A percentile compares a stretch with the other conserved stretches of the same genome.
Evolutionary conservation across 495 filamentous ascomycete genomes (phyloP).

Genomic region (Delitschia confertaspora): DNA sequence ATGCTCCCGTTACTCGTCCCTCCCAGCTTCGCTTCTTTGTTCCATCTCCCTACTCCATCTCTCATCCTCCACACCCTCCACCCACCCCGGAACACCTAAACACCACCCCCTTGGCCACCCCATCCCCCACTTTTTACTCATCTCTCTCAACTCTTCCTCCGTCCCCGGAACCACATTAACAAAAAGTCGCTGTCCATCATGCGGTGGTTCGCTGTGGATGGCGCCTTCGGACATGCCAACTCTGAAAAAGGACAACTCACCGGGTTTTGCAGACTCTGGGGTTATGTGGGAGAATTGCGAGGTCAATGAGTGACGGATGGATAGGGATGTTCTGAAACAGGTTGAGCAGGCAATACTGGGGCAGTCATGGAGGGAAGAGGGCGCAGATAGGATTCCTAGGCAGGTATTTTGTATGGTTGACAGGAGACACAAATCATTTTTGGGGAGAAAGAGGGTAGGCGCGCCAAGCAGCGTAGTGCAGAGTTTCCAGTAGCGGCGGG

Average conservation of each 20-base stretch:
- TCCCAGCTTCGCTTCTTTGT: too few species aligned
- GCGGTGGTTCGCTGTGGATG: constrained; percentile 11
- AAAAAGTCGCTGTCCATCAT: constrained; percentile 7
- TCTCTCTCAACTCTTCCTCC: constrained; percentile 31
- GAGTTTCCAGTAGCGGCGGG: constrained; percentile 15
- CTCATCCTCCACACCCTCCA: neutral
- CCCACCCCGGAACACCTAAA: constrained; percentile 38
- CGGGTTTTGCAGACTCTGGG: constrained; percentile 30
- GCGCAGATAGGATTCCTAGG: too few species aligned
- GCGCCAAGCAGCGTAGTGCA: constrained; percentile 14
- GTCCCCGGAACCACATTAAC: constrained; percentile 29
- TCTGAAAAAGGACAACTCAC: constrained; percentile 36
- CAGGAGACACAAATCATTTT: too few species aligned
- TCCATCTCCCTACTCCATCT: neutral
- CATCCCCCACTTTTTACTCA: constrained; percentile 40
- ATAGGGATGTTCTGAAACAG: constrained; percentile 12
- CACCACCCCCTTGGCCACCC: constrained; percentile 40
- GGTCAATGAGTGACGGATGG: constrained; percentile 9
- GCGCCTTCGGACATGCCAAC: constrained; percentile 40
- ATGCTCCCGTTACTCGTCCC: too few species aligned
- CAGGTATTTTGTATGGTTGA: too few species aligned
- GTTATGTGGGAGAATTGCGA: constrained; percentile 28
- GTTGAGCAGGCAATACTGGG: constrained; percentile 3
- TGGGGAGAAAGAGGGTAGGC: constrained; percentile 5
- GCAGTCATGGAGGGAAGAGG: too few species aligned